phyloP scores from a whole-genome alignment of 176 grass and related monocot species.

The Oryza longistaminata region DNA sequence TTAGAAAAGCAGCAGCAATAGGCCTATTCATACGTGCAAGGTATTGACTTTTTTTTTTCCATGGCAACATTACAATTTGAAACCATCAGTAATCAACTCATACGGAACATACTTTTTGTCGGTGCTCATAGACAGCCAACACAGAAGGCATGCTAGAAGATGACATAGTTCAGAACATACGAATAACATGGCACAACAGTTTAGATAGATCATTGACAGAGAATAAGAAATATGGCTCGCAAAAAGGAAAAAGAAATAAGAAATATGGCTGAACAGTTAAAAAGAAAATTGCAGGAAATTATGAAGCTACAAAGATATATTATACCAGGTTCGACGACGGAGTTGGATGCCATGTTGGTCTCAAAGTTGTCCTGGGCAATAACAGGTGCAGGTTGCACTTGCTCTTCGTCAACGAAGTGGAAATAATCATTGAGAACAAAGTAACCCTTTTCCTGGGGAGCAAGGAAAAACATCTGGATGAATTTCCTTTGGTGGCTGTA shows the following conservation, averaged over 20 bases:
- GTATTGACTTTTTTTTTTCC: not conserved
- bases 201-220: not conserved
- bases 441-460: constrained; percentile 95
- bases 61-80: not conserved
- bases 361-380: constrained; percentile 56
- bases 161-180: not conserved
- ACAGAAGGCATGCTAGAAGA: not conserved
- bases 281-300: not conserved
- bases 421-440: constrained; percentile 98
- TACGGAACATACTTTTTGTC: not conserved
- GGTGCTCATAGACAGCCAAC: not conserved
- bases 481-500: constrained; percentile 75
- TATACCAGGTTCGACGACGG: constrained; percentile 51
- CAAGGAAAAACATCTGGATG: constrained; percentile 92
- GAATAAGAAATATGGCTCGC: not conserved
- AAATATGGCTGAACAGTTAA: not conserved
- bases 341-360: constrained; percentile 51
- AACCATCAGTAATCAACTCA: not conserved
- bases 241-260: not conserved
- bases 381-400: constrained; percentile 51
- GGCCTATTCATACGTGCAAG: not conserved
- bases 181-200: not conserved
- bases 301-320: not conserved
- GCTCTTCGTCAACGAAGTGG: constrained; percentile 89
- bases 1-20: not conserved